Base-by-base conservation (phyloP, 225 moss, liverwort and hornwort species). In the Straminergon stramineum region DNA sequence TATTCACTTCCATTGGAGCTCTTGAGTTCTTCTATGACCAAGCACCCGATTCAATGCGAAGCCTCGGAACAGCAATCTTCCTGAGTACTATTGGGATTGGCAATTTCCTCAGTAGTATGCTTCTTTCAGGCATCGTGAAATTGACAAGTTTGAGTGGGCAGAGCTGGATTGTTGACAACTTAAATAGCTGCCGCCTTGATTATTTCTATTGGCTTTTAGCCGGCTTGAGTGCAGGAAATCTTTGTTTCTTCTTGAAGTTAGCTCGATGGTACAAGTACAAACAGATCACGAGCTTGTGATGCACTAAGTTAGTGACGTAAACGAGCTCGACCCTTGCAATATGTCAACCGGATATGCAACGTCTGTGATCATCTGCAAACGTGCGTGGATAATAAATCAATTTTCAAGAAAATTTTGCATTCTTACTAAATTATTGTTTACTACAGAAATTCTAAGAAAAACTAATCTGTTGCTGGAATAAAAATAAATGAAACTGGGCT, bases 1-100 rank as follows among this genome's bases (percentile, higher is more conserved):
- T 95, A 2, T 95, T 95, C 75, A 95, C 95, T 2, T 91, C 87
- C 39, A 91, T 95, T 7, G 97, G 97, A 11, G 90, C 96, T 19
- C 85, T 96, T 34, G 97, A 97, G 76, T 94, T 97, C 64, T 97
- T 97, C 68, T 96, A 97, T 60, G 96, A 96, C 82, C 96, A 97
- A 85, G 94, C 95, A 9, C 96, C 96, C 0, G 96, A 97, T 86
- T 87, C 92, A 0, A 94, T 97, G 91, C 89, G 97, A 17, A 97
- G 96, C 83, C 89, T 97, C 0, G 95, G 97, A 7, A 93, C 93
- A 4, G 96, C 96, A 5, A 43, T 95, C 51, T 92, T 94, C 77
- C 87, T 96, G 14, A 95, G 95, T 43, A 95, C 95, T 0, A 96
- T 94, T 55, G 97, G 94, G 5, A 88, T 95, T 11, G 97, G 97